These are phyloP conservation scores for Rosellinia necatrix DNA, from an alignment of 2,329 filamentous ascomycete species.

Conservation along the genomic window DNA sequence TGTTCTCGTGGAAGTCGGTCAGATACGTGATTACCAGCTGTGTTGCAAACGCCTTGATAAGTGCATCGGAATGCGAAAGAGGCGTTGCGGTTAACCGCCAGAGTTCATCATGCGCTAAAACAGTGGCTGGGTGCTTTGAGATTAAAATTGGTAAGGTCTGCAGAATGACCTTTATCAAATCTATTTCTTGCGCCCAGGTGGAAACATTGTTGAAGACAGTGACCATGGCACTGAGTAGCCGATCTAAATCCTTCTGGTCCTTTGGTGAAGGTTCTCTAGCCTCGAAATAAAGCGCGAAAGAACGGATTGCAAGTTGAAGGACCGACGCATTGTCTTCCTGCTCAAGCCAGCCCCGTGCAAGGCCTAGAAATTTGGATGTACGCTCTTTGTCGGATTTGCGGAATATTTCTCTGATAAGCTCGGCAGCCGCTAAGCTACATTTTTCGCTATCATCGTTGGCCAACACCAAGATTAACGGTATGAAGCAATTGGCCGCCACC, in stretches of 20 bases:
- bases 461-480: conserved; percentile 82
- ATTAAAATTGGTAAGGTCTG: conserved; percentile 71
- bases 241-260: conserved; percentile 69
- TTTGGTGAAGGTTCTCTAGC: conserved; percentile 61
- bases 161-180: conserved; percentile 75
- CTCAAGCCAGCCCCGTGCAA: conserved; percentile 76
- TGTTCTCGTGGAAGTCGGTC: conserved; percentile 73
- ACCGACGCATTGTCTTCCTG: conserved; percentile 75
- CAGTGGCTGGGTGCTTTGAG: conserved; percentile 65
- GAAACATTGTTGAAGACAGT: conserved; percentile 60
- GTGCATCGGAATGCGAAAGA: conserved; percentile 71
- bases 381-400: conserved; percentile 75
- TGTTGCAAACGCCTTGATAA: conserved; percentile 77
- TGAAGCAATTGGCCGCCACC: conserved; percentile 78
- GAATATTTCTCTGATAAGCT: conserved; percentile 81
- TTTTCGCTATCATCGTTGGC: conserved; percentile 87
- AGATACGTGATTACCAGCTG: conserved; percentile 78
- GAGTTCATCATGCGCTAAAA: conserved; percentile 67
- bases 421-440: conserved; percentile 80
- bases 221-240: conserved; percentile 61
- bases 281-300: conserved; percentile 84
- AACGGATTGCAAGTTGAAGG: conserved; percentile 74
- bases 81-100: conserved; percentile 73
- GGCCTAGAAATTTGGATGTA: conserved; percentile 68
- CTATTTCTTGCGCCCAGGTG: conserved; percentile 62